Conservation (phyloP, 257 asterid genomes). For the Ophiorrhiza pumila region DNA sequence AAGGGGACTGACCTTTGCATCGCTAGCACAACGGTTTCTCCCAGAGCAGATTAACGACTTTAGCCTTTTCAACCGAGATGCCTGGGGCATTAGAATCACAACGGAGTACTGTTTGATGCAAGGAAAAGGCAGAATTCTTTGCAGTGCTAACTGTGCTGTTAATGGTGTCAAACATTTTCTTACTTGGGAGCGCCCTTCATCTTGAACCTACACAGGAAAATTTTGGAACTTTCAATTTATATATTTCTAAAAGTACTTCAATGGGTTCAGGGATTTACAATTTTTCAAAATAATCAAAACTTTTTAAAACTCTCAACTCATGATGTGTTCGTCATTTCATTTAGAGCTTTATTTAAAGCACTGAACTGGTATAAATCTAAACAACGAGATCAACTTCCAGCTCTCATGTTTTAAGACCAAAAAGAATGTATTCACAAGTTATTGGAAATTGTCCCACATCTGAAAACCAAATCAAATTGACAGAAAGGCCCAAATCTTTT, state of each 20-base stretch:
- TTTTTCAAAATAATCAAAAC: neutral
- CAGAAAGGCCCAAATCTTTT: neutral
- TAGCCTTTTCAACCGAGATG: conserved; percentile 50
- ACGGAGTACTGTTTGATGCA: conserved; percentile 85
- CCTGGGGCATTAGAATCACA: conserved; percentile 92
- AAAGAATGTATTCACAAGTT: neutral
- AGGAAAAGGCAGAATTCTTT: conserved; percentile 73
- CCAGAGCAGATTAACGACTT: conserved; percentile 44
- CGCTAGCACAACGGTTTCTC: conserved; percentile 36
- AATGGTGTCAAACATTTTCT: conserved; percentile 56
- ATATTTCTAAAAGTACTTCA: neutral
- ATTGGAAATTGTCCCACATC: neutral
- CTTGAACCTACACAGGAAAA: conserved; percentile 56
- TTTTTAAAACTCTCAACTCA: neutral
- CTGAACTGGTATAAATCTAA: neutral
- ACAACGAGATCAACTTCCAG: neutral
- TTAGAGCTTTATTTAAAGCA: neutral
- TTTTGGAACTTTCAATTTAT: neutral
- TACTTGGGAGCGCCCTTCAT: conserved; percentile 63
- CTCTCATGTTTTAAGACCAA: neutral
- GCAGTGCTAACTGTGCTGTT: conserved; percentile 73
- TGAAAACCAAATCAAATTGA: neutral
- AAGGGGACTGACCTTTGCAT: conserved; percentile 60
- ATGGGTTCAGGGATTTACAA: neutral
- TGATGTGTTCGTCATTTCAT: neutral